Evolutionary conservation across 768 basidiomycete species (phyloP).

Genomic region (Leccinum subgranulosum): DNA sequence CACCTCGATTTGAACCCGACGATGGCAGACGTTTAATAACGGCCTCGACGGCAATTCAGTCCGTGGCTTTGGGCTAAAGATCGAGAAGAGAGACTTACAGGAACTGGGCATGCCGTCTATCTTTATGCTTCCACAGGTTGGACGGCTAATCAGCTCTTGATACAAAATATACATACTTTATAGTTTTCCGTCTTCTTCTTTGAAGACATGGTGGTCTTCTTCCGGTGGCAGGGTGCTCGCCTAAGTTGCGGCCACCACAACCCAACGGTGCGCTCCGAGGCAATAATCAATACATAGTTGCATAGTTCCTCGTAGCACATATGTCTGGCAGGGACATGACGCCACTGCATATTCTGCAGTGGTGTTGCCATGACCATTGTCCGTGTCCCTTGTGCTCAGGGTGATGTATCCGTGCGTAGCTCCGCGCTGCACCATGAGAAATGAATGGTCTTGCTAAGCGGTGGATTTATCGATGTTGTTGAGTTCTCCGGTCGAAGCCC

Average conservation of each 20-base stretch:
- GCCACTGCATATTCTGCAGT: slow-evolving; percentile 23
- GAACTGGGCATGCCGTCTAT: slow-evolving; percentile 74
- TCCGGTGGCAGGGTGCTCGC: background rate
- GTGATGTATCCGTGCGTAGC: slow-evolving; percentile 18
- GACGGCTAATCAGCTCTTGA: slow-evolving; percentile 72
- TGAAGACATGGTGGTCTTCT: background rate
- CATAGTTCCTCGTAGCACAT: background rate
- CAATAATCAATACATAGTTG: slow-evolving; percentile 1
- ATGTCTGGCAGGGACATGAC: slow-evolving; percentile 14
- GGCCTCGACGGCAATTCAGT: slow-evolving; percentile 24
- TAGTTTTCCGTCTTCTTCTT: background rate
- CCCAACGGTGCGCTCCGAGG: slow-evolving; percentile 3
- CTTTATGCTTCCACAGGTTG: slow-evolving; percentile 40
- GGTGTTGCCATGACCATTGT: background rate
- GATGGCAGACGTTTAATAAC: slow-evolving; percentile 18
- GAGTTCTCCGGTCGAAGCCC: background rate
- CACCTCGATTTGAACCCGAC: slow-evolving; percentile 39
- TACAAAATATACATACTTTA: slow-evolving; percentile 33
- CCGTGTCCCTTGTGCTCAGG: slow-evolving; percentile 18
- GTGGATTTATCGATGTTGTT: background rate
- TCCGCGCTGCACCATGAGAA: slow-evolving; percentile 19
- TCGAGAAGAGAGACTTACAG: slow-evolving; percentile 51
- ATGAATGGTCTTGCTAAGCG: background rate
- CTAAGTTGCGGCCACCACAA: background rate
- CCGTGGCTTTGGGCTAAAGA: slow-evolving; percentile 17